Evolutionary conservation across 768 basidiomycete genomes (phyloP), one percentile per base, ranked within the genome.

Genomic region (Psilocybe cyanescens): DNA sequence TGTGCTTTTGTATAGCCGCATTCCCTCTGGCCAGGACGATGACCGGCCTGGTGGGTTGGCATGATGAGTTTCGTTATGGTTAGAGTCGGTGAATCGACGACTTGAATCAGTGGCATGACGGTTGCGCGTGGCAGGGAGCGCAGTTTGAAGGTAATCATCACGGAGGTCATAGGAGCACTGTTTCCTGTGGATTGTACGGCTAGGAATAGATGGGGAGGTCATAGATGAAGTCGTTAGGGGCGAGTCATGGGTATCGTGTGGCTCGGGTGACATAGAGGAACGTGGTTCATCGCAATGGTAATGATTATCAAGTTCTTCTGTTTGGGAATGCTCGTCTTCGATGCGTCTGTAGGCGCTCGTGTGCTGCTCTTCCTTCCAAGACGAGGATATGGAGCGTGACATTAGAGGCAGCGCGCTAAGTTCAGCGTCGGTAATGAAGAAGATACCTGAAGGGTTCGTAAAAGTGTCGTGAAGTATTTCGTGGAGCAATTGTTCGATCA

Each of bases 131-230:
- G 53, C 57, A 11, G 57, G 39, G 6, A 37, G 47, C 28, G 59
- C 61, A 19, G 47, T 45, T 45, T 68, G 63, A 16, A 64, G 39
- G 50, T 65, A 72, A 19, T 71, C 71, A 33, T 71, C 67, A 8
- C 64, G 70, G 16, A 76, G 65, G 57, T 74, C 69, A 30, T 60
- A 70, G 8, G 71, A 72, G 29, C 68, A 62, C 54, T 70, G 66
- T 57, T 75, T 75, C 56, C 69, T 68, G 47, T 68, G 70, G 28
- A 76, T 45, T 4, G 59, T 65, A 17, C 63, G 65, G 28, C 8
- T 53, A 1, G 24, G n/a, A 16, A 29, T 49, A 16, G 45, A 16
- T 35, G 48, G 48, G 1, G 37, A n/a, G 17, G 49, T 55, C 28
- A n/a, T 48, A 35, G 30, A 41, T 31, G 45, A 14, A 11, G 28